phyloP scores from a whole-genome alignment of 495 filamentous ascomycete genomes.

The Staphylotrichum longicolle region DNA sequence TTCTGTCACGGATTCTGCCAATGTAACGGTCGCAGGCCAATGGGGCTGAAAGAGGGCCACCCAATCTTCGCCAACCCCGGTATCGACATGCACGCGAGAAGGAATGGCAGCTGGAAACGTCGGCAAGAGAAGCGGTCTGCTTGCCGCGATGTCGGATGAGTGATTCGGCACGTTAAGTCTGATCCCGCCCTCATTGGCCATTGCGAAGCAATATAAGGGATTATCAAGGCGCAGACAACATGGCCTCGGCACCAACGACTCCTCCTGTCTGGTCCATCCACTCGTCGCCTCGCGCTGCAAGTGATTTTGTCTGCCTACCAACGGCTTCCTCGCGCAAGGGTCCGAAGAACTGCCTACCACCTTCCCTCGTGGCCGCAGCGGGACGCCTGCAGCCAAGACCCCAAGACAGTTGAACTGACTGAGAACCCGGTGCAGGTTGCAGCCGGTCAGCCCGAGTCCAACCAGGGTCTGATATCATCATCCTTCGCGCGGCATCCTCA shows the following conservation, averaged over 20 bases:
- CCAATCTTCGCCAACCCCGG: slow-evolving; percentile 1
- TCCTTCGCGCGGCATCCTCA: neutral
- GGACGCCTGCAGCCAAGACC: slow-evolving; percentile 1
- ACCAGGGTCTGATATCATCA: neutral
- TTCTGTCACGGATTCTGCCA: neutral
- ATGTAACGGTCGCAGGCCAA: slow-evolving; percentile 7
- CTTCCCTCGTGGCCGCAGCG: slow-evolving; percentile 7
- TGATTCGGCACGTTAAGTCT: neutral
- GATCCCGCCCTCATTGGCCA: neutral
- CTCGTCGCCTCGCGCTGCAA: neutral
- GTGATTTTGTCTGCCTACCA: neutral
- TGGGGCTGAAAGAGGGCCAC: neutral
- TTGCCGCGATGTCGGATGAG: neutral
- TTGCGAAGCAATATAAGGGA: neutral
- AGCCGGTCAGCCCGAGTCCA: slow-evolving; percentile 1
- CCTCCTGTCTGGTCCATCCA: neutral
- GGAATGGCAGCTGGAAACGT: neutral
- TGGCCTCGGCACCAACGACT: neutral
- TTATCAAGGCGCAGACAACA: neutral
- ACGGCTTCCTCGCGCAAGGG: neutral
- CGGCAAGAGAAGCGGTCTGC: neutral
- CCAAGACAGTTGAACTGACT: neutral
- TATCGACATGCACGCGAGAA: neutral
- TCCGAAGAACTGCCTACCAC: neutral
- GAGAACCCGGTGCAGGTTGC: neutral